Evolutionary conservation across 352 stramenopile genomes (phyloP), one percentile per base, ranked within the genome.

Genomic region (Globisporangium barbulae): DNA sequence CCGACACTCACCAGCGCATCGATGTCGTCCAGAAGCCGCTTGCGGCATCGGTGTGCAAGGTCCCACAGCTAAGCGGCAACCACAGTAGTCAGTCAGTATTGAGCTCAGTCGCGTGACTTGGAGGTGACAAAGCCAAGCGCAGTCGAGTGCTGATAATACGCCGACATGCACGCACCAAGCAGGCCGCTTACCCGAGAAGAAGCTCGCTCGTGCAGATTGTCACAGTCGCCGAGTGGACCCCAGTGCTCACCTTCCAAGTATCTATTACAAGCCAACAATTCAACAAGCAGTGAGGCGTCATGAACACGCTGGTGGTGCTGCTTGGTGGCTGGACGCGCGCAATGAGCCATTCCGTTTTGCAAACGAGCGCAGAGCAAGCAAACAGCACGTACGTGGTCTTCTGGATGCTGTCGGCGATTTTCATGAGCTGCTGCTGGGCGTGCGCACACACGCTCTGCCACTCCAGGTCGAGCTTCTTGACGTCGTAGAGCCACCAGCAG

Each of bases 161-260:
- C 8, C 35, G 22, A 35, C 33, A 59, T 49, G 48, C 45, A 42
- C 28, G 10, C n/a, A 71, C 47, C 12, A 15, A 61, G 17, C 47
- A 73, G 35, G 72, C 70, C 12, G 6, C 52, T 4, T 61, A 92
- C 83, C 25, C 83, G 71, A 17, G 75, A 74, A 0, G 71, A 74
- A 13, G 81, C 81, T 33, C 70, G 73, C 15, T 78, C 68, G 22
- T 90, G 78, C 8, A 93, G 57, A 37, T 78, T 68, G 4, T 15
- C 53, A 33, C 73, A 83, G 47, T 89, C 78, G 13, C 76, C 64
- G 0, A 93, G 64, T 5, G 71, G 66, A 2, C 81, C 83, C 81
- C 83, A 90, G 42, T 90, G 74, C 44, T 89, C 83, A 0, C 77
- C 76, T 19, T 78, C 69, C 5, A 93, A 63, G 53, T 92, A 92